phyloP scores from a whole-genome alignment of 2,329 filamentous ascomycete species.

The Kalmusia sp. region DNA sequence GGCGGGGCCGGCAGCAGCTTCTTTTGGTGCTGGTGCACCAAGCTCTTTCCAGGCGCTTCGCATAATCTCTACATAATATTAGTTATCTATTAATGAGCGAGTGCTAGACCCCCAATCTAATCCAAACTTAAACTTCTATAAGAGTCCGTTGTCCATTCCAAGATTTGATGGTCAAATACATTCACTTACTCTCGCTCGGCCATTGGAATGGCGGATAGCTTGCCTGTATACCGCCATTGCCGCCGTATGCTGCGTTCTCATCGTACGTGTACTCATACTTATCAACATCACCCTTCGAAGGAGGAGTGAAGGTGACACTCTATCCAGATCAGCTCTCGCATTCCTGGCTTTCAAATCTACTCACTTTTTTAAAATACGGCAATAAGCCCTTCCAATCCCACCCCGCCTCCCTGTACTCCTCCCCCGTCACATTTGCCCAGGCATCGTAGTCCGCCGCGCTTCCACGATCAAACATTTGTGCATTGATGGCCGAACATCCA shows the following conservation, averaged over 20 bases:
- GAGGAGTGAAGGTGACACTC: conserved; percentile 15
- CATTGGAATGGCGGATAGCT: conserved; percentile 22
- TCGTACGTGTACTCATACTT: conserved; percentile 20
- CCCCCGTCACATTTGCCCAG: conserved; percentile 48
- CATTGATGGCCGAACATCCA: conserved; percentile 39
- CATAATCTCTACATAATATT: conserved; percentile 8
- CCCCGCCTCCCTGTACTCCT: conserved; percentile 47
- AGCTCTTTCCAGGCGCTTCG: conserved; percentile 18
- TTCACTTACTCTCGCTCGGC: conserved; percentile 18
- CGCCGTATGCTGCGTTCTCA: conserved; percentile 17
- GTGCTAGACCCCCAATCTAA: too few species aligned
- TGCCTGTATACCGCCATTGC: conserved; percentile 15
- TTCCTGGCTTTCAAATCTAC: neutral
- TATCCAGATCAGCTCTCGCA: neutral
- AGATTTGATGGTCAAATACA: too few species aligned
- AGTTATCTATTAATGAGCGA: neutral
- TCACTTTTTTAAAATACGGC: conserved; percentile 41
- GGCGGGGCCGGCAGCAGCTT: conserved; percentile 18
- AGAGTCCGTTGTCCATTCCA: too few species aligned
- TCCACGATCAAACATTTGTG: conserved; percentile 39
- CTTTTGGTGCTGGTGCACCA: conserved; percentile 10
- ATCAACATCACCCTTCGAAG: conserved; percentile 2
- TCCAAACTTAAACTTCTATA: too few species aligned
- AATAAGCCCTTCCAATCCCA: conserved; percentile 61
- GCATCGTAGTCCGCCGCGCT: conserved; percentile 50